phyloP scores from a whole-genome alignment of 2,329 filamentous ascomycete species.

The Chalara sp. region DNA sequence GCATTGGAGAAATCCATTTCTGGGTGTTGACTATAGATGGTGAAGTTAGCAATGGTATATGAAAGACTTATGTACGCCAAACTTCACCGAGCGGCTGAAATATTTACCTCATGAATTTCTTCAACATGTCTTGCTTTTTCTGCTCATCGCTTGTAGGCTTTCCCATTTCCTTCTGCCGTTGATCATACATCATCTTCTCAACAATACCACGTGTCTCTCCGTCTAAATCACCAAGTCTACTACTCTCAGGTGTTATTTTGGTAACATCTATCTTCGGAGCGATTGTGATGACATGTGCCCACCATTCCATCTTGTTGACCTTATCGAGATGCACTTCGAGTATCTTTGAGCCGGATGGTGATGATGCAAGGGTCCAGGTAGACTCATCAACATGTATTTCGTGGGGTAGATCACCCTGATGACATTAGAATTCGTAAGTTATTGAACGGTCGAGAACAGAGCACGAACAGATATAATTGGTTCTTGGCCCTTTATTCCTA shows the following conservation, averaged over 20 bases:
- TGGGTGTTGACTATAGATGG: conserved; percentile 37
- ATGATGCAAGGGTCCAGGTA: conserved; percentile 83
- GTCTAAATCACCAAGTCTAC: conserved; percentile 85
- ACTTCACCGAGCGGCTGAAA: background rate
- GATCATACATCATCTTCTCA: conserved; percentile 99
- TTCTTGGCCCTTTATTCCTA: conserved; percentile 81
- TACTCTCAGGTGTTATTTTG: conserved; percentile 91
- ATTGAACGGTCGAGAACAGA: too few species aligned
- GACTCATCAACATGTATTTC: conserved; percentile 77
- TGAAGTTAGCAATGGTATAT: too few species aligned
- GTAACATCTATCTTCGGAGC: conserved; percentile 91
- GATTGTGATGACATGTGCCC: conserved; percentile 80
- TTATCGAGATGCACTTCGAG: conserved; percentile 90
- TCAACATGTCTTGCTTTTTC: conserved; percentile 87
- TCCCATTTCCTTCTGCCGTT: conserved; percentile 91
- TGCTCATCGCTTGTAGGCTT: conserved; percentile 88
- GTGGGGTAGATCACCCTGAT: conserved; percentile 77
- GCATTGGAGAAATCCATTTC: conserved; percentile 69
- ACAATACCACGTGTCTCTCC: conserved; percentile 95
- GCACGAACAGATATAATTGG: conserved; percentile 68
- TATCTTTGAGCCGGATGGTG: conserved; percentile 56
- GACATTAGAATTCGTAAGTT: too few species aligned
- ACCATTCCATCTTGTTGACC: conserved; percentile 96
- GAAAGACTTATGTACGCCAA: background rate
- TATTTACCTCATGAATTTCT: conserved; percentile 67